Conservation (phyloP, 495 filamentous ascomycete species). For the Pseudotulostoma volvatum region DNA sequence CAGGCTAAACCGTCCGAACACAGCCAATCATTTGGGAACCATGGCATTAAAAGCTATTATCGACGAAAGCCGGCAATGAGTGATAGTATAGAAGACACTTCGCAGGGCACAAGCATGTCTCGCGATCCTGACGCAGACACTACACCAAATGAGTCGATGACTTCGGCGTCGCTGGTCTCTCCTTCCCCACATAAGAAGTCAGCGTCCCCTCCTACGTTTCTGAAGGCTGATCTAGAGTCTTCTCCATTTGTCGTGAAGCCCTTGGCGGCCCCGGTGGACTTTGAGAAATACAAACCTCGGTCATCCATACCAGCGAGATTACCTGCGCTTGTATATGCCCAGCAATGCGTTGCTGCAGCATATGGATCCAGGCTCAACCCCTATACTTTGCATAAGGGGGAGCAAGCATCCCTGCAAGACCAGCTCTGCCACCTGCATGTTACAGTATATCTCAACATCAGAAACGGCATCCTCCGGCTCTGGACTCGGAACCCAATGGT, state of each 20-base stretch:
- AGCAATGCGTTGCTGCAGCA: conserved; percentile 75
- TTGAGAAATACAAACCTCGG: conserved; percentile 37
- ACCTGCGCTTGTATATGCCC: conserved; percentile 56
- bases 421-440: conserved; percentile 80
- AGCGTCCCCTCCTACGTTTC: conserved; percentile 14
- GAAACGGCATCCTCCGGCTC: conserved; percentile 83
- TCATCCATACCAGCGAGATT: conserved; percentile 68
- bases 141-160: conserved; percentile 16
- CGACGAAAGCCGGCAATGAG: neutral
- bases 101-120: conserved; percentile 1
- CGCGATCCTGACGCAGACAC: conserved; percentile 11
- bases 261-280: conserved; percentile 8
- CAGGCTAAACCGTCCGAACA: neutral
- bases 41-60: neutral
- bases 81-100: neutral
- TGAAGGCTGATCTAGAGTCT: conserved; percentile 4
- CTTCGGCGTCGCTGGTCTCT: conserved; percentile 15
- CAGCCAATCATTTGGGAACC: neutral
- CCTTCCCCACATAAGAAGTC: conserved; percentile 15
- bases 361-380: conserved; percentile 82
- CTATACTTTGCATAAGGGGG: conserved; percentile 70
- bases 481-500: conserved; percentile 87
- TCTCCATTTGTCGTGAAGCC: conserved; percentile 9
- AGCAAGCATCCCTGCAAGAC: conserved; percentile 62
- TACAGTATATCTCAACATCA: conserved; percentile 90